Evolutionary conservation across 805 yeast species (phyloP).

Genomic region (Schwanniomyces vanrijiae): DNA sequence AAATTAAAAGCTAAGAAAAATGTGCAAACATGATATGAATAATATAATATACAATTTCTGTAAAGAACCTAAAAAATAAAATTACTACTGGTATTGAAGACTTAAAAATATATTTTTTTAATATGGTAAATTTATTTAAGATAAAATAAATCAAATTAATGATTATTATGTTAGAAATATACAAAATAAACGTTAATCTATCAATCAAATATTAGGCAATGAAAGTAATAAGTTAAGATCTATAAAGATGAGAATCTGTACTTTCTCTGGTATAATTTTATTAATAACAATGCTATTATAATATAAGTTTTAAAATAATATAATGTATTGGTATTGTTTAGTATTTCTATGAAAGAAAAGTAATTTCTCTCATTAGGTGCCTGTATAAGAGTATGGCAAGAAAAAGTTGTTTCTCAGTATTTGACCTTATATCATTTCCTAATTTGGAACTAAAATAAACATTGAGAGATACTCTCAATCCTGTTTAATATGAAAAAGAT

Average conservation of each 20-base stretch:
- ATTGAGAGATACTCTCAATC: background rate
- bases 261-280: slow-evolving; percentile 10
- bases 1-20: slow-evolving; percentile 2
- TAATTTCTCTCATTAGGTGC: no score
- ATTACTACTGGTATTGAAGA: slow-evolving; percentile 25
- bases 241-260: background rate
- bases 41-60: background rate
- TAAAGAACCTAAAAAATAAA: slow-evolving; percentile 18
- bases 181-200: slow-evolving; percentile 22
- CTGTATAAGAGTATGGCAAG: background rate
- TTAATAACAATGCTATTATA: slow-evolving; percentile 6
- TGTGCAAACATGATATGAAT: slow-evolving; percentile 7
- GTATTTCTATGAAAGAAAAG: no score
- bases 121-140: slow-evolving; percentile 24
- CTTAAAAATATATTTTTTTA: slow-evolving; percentile 27
- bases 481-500: background rate
- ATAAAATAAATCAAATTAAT: slow-evolving; percentile 19
- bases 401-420: background rate
- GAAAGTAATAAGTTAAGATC: slow-evolving; percentile 1
- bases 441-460: slow-evolving; percentile 14
- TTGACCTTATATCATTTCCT: slow-evolving; percentile 6
- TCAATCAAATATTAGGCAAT: slow-evolving; percentile 20
- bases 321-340: no score
- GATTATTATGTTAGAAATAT: slow-evolving; percentile 28
- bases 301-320: no score